Evolutionary conservation across 257 asterid genomes (phyloP).

Genomic region (Linaria vulgaris): DNA sequence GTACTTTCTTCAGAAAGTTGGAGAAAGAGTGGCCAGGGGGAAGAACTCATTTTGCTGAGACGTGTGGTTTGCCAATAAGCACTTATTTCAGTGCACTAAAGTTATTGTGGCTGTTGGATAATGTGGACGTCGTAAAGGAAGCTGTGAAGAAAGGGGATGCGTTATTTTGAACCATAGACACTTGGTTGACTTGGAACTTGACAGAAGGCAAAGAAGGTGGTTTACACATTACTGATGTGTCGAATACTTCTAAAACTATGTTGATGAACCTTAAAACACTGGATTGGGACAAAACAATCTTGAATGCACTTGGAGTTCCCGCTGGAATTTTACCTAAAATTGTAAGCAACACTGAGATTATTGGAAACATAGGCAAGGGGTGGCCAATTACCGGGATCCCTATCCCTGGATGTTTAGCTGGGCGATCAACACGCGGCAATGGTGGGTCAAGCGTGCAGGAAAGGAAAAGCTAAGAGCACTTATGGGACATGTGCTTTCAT

Average conservation of each 20-base stretch:
- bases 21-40: constrained; percentile 87
- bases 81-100: constrained; percentile 91
- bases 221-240: constrained; percentile 77
- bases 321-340: constrained; percentile 62
- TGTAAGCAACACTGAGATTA: constrained; percentile 69
- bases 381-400: constrained; percentile 85
- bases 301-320: constrained; percentile 56
- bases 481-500: constrained; percentile 94
- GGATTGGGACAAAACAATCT: constrained; percentile 65
- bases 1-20: constrained; percentile 49
- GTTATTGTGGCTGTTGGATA: constrained; percentile 77
- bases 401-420: constrained; percentile 81
- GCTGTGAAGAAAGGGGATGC: constrained; percentile 77
- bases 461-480: constrained; percentile 94
- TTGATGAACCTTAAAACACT: constrained; percentile 84
- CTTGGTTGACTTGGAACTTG: constrained; percentile 93
- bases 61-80: constrained; percentile 81
- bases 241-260: constrained; percentile 95
- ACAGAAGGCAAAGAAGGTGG: constrained; percentile 78
- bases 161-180: constrained; percentile 82
- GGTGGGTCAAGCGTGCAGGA: constrained; percentile 85
- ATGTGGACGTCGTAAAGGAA: constrained; percentile 60
- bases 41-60: constrained; percentile 74
- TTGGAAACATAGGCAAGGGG: constrained; percentile 64
- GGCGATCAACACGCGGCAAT: constrained; percentile 98